Evolutionary conservation across 768 basidiomycete species (phyloP), one percentile per base, ranked within the genome.

Genomic region (Kwoniella shandongensis): DNA sequence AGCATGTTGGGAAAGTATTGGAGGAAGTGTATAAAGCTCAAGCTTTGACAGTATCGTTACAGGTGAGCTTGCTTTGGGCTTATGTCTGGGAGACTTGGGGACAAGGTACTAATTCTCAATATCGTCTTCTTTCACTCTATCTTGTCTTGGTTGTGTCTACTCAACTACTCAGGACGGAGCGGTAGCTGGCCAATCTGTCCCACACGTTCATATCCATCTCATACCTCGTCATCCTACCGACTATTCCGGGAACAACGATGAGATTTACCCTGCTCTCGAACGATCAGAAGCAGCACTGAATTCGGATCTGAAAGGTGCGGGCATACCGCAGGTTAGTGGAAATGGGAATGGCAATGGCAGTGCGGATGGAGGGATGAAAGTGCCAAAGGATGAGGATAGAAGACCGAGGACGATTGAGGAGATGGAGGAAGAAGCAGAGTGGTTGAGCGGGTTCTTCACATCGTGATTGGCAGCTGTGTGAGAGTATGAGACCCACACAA

Each of bases 151-250:
- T 32, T 13, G 32, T 32, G 7, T 6, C 6, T 6, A 6, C 6
- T 32, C 32, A 32, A 6, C 32, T 13, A 32, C 32, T 32, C 32
- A 91, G 89, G 91, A 97, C 69, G 92, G 93, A 12, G 82, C 81
- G 59, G 88, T 88, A 13, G 88, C 92, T 1, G 92, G 91, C 0
- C 86, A 88, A 76, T 82, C 82, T 4, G 84, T 91, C n/a, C 85
- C 89, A 1, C 96, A 98, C 71, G 90, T 97, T n/a, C 96, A 99
- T 77, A 87, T 96, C 65, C 96, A 99, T 73, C 77, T 98, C 26
- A 78, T 99, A 4, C 96, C 96, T 20, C 85, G 94, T 1, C 85
- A 85, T 69, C 78, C 81, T 29, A 80, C 67, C 25, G 79, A 80
- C 48, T 80, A 79, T 55, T 58, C 57, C 15, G 78, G 79, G 4